Base-by-base conservation (phyloP, 768 basidiomycete species). In the Suillus americanus region DNA sequence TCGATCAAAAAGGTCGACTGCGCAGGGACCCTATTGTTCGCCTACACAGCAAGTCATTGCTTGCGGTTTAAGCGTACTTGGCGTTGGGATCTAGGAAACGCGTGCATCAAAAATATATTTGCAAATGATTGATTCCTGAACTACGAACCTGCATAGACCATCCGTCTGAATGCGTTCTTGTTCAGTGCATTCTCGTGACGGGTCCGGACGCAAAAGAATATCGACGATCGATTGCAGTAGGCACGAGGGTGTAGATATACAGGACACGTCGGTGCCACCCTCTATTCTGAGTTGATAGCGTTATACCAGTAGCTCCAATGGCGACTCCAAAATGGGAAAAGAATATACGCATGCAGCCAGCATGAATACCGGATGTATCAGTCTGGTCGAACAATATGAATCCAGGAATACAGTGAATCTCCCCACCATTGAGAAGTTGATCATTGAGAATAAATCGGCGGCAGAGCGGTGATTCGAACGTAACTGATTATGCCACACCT, bases 261-360 rank as follows among this genome's bases (percentile, higher is more conserved):
- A 16, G 92, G 92, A 72, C 93, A 94, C 70, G 86, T 90, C 23
- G 89, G n/a, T n/a, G n/a, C n/a, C 89, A 60, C 92, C 30, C 92
- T 41, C 91, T 90, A 69, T 94, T 94, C 92, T 94, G 69, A 64
- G 62, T 62, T 64, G 56, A 46, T 43, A 68, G 72, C 30, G 70
- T 66, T 48, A 48, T n/a, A 50, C 30, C 7, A 35, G 20, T 46
- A 48, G 45, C 40, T 40, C 55, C 23, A 13, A 13, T 35, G 33
- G 16, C 33, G 8, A 45, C 8, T n/a, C 7, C 28, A 43, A 53
- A 20, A 8, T 3, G 20, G 18, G 25, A 16, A 10, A 53, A 41
- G 3, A 61, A 62, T 18, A 23, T 30, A 56, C 18, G 28, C 37
- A 16, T 20, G 23, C 38, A 33, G n/a, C 2, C 13, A 37, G n/a